Conservation (phyloP, 805 yeast genomes). For the Candida caryicola region DNA sequence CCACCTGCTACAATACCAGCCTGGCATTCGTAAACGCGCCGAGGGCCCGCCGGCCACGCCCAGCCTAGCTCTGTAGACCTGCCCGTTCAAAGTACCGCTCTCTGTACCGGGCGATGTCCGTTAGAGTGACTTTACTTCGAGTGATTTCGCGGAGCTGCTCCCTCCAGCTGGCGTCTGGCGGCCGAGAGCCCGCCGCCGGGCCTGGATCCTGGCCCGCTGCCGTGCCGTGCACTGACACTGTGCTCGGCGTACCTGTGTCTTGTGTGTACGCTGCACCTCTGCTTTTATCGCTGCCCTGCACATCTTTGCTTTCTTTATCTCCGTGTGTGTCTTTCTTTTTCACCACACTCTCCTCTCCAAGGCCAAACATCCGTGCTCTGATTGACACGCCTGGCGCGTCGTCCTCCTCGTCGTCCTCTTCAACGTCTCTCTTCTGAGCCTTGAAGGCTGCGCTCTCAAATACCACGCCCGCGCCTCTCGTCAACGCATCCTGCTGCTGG, state of each 20-base stretch:
- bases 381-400: neutral
- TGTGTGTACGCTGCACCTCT: neutral
- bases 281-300: too few relatives aligned
- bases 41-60: too few relatives aligned
- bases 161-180: too few relatives aligned
- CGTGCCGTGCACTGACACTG: too few relatives aligned
- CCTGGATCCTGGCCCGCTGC: too few relatives aligned
- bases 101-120: neutral
- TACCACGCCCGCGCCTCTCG: constrained; percentile 35
- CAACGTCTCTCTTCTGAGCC: constrained; percentile 18
- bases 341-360: neutral
- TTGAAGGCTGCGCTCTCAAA: constrained; percentile 51
- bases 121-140: neutral
- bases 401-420: constrained; percentile 8
- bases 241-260: too few relatives aligned
- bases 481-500: constrained; percentile 40
- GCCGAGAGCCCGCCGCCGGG: too few relatives aligned
- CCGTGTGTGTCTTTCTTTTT: neutral
- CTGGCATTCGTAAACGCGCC: too few relatives aligned
- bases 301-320: neutral
- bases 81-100: neutral
- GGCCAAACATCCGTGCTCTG: neutral
- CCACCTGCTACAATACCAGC: too few relatives aligned
- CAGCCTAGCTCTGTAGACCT: too few relatives aligned
- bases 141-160: neutral